Evolutionary conservation across 2,329 filamentous ascomycete species (phyloP).

Genomic region (Pezicula rhizophila): DNA sequence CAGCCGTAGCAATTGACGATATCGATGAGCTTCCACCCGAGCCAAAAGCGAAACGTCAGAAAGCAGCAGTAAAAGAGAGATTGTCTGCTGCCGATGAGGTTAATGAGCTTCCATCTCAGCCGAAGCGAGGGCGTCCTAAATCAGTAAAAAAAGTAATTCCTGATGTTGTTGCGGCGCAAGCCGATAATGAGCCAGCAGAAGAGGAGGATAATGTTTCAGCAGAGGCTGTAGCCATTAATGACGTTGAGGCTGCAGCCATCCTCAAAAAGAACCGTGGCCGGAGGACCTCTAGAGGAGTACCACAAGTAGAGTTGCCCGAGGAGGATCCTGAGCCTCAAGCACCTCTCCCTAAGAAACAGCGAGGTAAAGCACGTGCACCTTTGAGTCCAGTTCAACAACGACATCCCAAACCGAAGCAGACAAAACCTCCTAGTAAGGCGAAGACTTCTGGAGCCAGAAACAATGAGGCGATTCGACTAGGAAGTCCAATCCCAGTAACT

Average conservation of each 20-base stretch:
- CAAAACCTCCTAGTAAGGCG: neutral
- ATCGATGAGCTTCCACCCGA: conserved; percentile 28
- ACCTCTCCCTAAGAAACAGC: conserved; percentile 8
- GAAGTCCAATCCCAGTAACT: conserved; percentile 50
- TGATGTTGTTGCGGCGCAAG: conserved; percentile 32
- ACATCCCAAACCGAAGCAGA: conserved; percentile 10
- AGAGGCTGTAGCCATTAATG: conserved; percentile 22
- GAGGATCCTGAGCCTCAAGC: conserved; percentile 26
- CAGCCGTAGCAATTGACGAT: conserved; percentile 6
- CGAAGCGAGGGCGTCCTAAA: conserved; percentile 15
- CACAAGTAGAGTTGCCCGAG: conserved; percentile 34
- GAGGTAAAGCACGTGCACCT: conserved; percentile 5
- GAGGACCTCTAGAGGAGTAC: conserved; percentile 16
- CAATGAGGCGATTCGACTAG: conserved; percentile 20
- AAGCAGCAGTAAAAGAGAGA: no score
- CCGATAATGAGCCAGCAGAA: conserved; percentile 24
- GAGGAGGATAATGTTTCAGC: conserved; percentile 25
- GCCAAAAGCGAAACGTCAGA: neutral
- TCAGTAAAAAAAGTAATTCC: conserved; percentile 27
- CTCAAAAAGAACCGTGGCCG: conserved; percentile 33
- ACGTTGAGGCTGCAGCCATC: conserved; percentile 30
- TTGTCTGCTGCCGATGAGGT: no score
- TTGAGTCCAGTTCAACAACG: conserved; percentile 15
- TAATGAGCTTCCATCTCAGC: conserved; percentile 2
- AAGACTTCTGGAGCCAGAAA: conserved; percentile 24